Percentiles rank a stretch among this genome's conserved stretches.
Evolutionary conservation across 2,329 filamentous ascomycete genomes (phyloP).

Genomic region (Pseudocercospora crystallina): DNA sequence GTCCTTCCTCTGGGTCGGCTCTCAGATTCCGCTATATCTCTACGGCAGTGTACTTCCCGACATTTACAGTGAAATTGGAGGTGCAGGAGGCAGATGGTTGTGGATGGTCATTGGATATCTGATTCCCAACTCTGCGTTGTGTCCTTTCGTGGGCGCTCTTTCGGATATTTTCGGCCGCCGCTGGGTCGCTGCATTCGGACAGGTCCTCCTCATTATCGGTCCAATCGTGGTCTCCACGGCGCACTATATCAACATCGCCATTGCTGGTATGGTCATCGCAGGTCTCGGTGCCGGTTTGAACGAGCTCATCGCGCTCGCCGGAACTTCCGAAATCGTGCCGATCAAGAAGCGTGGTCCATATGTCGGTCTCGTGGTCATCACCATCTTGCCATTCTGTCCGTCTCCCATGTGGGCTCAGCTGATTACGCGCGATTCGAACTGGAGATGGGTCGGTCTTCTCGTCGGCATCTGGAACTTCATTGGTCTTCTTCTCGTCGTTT

Average conservation of each 20-base stretch:
- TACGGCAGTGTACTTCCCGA: slow-evolving; percentile 45
- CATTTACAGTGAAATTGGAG: slow-evolving; percentile 62
- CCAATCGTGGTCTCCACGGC: slow-evolving; percentile 61
- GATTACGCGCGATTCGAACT: slow-evolving; percentile 50
- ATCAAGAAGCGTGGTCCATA: slow-evolving; percentile 64
- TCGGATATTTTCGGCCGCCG: slow-evolving; percentile 64
- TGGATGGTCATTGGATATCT: slow-evolving; percentile 56
- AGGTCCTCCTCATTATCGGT: slow-evolving; percentile 55
- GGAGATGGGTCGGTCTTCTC: slow-evolving; percentile 58
- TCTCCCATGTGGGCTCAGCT: slow-evolving; percentile 63
- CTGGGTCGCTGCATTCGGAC: slow-evolving; percentile 59
- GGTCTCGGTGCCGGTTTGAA: slow-evolving; percentile 68
- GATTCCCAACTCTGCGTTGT: slow-evolving; percentile 57
- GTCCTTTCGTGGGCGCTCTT: slow-evolving; percentile 65
- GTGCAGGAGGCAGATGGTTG: slow-evolving; percentile 44
- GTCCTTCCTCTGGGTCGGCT: slow-evolving; percentile 61
- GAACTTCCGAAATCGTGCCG: slow-evolving; percentile 67
- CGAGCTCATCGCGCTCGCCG: slow-evolving; percentile 67
- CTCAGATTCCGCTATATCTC: slow-evolving; percentile 57
- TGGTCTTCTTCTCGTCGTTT: slow-evolving; percentile 51
- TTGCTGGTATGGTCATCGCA: slow-evolving; percentile 61
- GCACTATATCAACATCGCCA: slow-evolving; percentile 60
- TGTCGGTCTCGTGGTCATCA: slow-evolving; percentile 60
- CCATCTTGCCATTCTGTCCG: slow-evolving; percentile 63
- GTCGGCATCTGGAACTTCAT: slow-evolving; percentile 54